Evolutionary conservation across 805 yeast genomes (phyloP).

Genomic region (Teunomyces barrocoloradensis): DNA sequence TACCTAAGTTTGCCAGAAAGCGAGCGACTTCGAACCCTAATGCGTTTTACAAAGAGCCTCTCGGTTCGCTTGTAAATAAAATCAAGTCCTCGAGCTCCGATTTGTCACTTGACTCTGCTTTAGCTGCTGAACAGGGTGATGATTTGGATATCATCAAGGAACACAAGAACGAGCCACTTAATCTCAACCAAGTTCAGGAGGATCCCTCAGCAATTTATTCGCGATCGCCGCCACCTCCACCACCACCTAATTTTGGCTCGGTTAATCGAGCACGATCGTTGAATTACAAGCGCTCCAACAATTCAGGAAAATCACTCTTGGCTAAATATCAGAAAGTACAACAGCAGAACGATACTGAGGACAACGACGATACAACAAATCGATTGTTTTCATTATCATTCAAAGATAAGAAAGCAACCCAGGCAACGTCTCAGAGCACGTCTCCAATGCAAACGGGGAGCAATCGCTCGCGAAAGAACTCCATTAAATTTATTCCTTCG

Average conservation of each 20-base stretch:
- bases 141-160: constrained; percentile 24
- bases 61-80: constrained; percentile 17
- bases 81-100: constrained; percentile 10
- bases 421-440: not conserved
- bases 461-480: constrained; percentile 22
- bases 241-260: constrained; percentile 9
- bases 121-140: constrained; percentile 9
- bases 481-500: constrained; percentile 33
- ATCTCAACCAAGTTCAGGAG: constrained; percentile 1
- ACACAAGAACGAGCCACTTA: constrained; percentile 11
- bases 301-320: constrained; percentile 12
- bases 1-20: constrained; percentile 18
- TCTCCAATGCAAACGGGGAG: not conserved
- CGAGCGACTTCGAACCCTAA: constrained; percentile 26
- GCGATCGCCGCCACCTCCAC: constrained; percentile 4
- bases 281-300: constrained; percentile 15
- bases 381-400: constrained; percentile 19
- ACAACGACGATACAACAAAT: constrained; percentile 8
- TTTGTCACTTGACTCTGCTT: constrained; percentile 7
- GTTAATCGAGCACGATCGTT: constrained; percentile 25
- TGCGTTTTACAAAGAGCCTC: constrained; percentile 12
- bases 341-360: constrained; percentile 15
- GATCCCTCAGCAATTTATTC: not conserved
- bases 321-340: constrained; percentile 17
- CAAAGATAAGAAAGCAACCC: constrained; percentile 4